A percentile compares a stretch with the other conserved stretches of the same genome.
Conservation (phyloP, 2,329 filamentous ascomycete species). For the Alternaria consortialis region DNA sequence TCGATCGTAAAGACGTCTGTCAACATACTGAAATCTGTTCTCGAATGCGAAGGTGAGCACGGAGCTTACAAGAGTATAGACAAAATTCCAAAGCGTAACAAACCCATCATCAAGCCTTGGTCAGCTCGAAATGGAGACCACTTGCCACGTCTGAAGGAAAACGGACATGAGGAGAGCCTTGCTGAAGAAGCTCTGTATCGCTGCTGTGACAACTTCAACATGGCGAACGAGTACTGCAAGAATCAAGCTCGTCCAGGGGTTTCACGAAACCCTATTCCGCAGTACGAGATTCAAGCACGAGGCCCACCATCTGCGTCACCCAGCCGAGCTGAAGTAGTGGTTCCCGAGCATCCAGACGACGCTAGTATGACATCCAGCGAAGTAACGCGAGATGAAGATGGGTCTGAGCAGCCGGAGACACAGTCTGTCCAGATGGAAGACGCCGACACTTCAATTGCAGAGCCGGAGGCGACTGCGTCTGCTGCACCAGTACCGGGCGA, state of each 20-base stretch:
- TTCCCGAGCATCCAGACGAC: slow-evolving; percentile 42
- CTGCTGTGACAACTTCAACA: slow-evolving; percentile 70
- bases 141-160: slow-evolving; percentile 55
- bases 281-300: slow-evolving; percentile 50
- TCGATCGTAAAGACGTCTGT: slow-evolving; percentile 81
- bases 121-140: slow-evolving; percentile 58
- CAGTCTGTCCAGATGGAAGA: slow-evolving; percentile 55
- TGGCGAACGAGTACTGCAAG: slow-evolving; percentile 78
- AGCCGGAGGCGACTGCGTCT: slow-evolving; percentile 20
- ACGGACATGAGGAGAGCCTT: slow-evolving; percentile 67
- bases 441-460: slow-evolving; percentile 27
- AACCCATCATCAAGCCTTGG: slow-evolving; percentile 62
- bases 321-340: slow-evolving; percentile 45
- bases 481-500: slow-evolving; percentile 30
- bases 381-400: slow-evolving; percentile 36
- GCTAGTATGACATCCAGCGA: slow-evolving; percentile 40
- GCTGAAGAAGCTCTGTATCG: slow-evolving; percentile 83
- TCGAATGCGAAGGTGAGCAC: slow-evolving; percentile 78
- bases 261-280: slow-evolving; percentile 72
- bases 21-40: slow-evolving; percentile 81
- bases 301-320: slow-evolving; percentile 42
- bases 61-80: slow-evolving; percentile 70
- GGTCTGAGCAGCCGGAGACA: slow-evolving; percentile 39
- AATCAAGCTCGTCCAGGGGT: slow-evolving; percentile 68
- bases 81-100: slow-evolving; percentile 60